Conservation (phyloP, 1,284 basidiomycete species). For the Cutaneotrichosporon dermatis region DNA sequence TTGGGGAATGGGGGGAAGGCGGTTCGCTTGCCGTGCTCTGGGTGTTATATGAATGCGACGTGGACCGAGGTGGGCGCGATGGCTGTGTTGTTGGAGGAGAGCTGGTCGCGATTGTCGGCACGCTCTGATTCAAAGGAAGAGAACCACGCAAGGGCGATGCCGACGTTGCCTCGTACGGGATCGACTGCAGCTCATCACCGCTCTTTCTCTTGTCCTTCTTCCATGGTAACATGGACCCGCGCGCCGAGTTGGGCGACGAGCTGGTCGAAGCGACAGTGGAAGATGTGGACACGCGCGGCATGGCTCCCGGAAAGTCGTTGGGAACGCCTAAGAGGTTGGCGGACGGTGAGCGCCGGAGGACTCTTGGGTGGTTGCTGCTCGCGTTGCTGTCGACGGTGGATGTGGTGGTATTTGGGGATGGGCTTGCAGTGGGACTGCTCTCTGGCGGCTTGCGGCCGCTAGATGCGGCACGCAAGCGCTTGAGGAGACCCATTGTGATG, state of each 20-base stretch:
- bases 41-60: too few relatives aligned
- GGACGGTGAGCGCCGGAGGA: constrained; percentile 1
- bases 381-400: neutral
- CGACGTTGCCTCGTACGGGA: neutral
- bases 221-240: constrained; percentile 2
- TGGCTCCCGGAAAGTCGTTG: neutral
- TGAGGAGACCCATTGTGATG: constrained; percentile 17
- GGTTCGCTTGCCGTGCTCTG: neutral
- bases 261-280: neutral
- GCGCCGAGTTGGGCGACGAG: neutral
- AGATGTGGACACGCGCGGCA: neutral
- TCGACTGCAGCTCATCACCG: neutral
- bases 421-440: neutral
- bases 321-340: constrained; percentile 2
- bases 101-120: too few relatives aligned
- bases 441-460: constrained; percentile 5
- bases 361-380: neutral
- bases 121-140: neutral
- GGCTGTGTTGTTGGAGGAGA: too few relatives aligned
- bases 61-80: too few relatives aligned
- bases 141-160: neutral
- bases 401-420: neutral
- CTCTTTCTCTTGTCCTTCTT: constrained; percentile 2
- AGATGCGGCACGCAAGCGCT: constrained; percentile 16
- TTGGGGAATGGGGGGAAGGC: neutral